Evolutionary conservation across 2,329 filamentous ascomycete genomes (phyloP).

Genomic region (Tolypocladium ophioglossoides): DNA sequence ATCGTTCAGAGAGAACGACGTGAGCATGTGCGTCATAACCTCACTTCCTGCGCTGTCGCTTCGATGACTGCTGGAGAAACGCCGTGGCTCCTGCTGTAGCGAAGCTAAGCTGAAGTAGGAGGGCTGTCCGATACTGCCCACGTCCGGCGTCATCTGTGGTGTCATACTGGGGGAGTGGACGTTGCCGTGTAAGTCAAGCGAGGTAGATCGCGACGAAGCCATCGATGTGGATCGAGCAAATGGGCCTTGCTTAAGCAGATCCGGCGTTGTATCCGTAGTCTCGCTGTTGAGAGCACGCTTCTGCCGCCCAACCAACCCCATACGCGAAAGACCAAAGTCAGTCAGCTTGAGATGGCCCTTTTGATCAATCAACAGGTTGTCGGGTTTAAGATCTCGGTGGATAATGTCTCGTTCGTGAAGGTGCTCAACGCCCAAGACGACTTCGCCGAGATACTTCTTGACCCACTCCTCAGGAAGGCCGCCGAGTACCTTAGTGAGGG

Average conservation of each 20-base stretch:
- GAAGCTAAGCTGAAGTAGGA: constrained; percentile 80
- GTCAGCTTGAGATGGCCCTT: constrained; percentile 95
- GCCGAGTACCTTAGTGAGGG: constrained; percentile 86
- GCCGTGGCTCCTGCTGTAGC: constrained; percentile 46
- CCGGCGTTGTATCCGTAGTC: constrained; percentile 73
- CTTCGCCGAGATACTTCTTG: constrained; percentile 93
- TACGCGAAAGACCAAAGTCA: constrained; percentile 92
- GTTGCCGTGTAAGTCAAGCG: constrained; percentile 73
- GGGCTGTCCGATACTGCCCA: constrained; percentile 59
- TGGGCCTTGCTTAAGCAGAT: constrained; percentile 83
- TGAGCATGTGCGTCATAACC: constrained; percentile 70
- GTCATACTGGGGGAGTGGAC: constrained; percentile 70
- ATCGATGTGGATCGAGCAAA: constrained; percentile 80
- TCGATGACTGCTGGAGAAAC: constrained; percentile 64
- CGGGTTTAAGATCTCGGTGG: constrained; percentile 91
- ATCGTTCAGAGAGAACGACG: constrained; percentile 65
- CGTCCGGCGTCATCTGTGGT: constrained; percentile 72
- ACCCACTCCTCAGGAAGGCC: constrained; percentile 95
- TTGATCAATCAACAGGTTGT: constrained; percentile 94
- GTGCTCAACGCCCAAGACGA: constrained; percentile 94
- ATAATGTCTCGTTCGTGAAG: constrained; percentile 91
- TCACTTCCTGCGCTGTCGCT: constrained; percentile 93
- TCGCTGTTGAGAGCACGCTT: constrained; percentile 78
- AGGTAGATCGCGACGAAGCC: constrained; percentile 84
- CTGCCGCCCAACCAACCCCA: constrained; percentile 93